Evolutionary conservation across 2,329 filamentous ascomycete genomes (phyloP), one percentile per base, ranked within the genome.

Genomic region (Diaporthe eres): DNA sequence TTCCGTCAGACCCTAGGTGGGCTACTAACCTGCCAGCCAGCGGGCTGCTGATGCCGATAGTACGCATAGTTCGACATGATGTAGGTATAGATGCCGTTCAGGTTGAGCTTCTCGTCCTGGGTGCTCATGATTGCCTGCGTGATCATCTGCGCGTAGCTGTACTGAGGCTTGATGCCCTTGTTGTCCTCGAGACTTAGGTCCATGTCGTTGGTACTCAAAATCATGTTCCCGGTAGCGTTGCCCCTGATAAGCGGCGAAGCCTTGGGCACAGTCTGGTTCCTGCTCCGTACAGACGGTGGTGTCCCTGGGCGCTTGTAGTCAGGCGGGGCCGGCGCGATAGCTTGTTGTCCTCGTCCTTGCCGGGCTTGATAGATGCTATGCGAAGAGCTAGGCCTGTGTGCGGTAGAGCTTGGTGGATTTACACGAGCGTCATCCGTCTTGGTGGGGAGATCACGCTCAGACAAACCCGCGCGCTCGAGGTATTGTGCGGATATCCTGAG

Each of bases 71-170:
- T 94, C 4, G 92, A 91, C 85, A 93, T 97, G 82, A 99, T 98
- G 85, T 94, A 98, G 71, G 92, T 93, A 85, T 99, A 99, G 74
- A 99, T 99, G 79, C 95, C 96, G 80, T 94, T 94, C 65, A 99
- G 85, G 4, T 97, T 98, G 72, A 98, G 89, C 84, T 97, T 97
- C 82, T 97, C 94, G 76, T 98, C 95, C 1, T 92, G 88, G 3
- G 94, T 96, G 49, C 94, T 94, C 79, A 98, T 89, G 78, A 99
- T 98, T 1, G 97, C 97, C 85, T 98, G 97, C 0, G 95, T 97
- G 78, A 99, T 99, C 88, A 99, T 92, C 82, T 98, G 95, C 3
- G 97, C 96, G 84, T 99, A 99, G 83, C 96, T 98, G 84, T 94
- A 98, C 61, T 96, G 94, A 2, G 97, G 97, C 84, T 99, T 99